Conservation (phyloP, 2,329 filamentous ascomycete genomes). For the Paecilomyces fulvus region DNA sequence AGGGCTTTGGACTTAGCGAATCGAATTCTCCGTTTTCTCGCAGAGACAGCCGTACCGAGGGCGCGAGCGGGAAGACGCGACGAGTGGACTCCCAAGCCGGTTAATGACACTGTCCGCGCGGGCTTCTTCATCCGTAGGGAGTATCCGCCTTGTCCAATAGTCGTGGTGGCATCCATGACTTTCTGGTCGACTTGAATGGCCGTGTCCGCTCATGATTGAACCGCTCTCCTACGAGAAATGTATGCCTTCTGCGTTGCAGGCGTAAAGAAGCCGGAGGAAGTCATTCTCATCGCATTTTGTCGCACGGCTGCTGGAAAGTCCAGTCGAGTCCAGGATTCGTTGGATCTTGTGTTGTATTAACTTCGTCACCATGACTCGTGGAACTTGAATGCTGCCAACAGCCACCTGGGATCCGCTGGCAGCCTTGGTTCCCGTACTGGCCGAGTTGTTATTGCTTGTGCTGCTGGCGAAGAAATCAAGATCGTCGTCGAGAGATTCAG, state of each 20-base stretch:
- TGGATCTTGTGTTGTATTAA: slow-evolving; percentile 70
- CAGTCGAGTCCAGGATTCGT: slow-evolving; percentile 68
- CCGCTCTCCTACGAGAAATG: not conserved
- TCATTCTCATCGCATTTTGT: slow-evolving; percentile 81
- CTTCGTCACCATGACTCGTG: slow-evolving; percentile 66
- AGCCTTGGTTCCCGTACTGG: slow-evolving; percentile 6
- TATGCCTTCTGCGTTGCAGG: slow-evolving; percentile 33
- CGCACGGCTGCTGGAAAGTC: slow-evolving; percentile 65
- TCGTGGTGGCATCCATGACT: not conserved
- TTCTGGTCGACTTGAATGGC: not conserved
- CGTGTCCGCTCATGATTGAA: not conserved
- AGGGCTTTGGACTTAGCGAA: not conserved
- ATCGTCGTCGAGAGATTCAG: slow-evolving; percentile 43
- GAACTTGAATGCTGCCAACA: slow-evolving; percentile 50
- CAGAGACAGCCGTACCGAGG: not conserved
- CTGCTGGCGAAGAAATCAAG: slow-evolving; percentile 63
- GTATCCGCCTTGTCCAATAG: not conserved
- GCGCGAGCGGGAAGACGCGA: not conserved
- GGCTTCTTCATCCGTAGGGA: not conserved
- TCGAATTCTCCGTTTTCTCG: not conserved
- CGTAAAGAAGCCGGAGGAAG: slow-evolving; percentile 65
- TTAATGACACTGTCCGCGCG: not conserved
- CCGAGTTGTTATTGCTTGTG: slow-evolving; percentile 10
- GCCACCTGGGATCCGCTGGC: slow-evolving; percentile 23
- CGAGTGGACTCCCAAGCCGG: no score